Conservation (phyloP, 2,329 filamentous ascomycete species). For the Ophiostoma novo-ulmi region DNA sequence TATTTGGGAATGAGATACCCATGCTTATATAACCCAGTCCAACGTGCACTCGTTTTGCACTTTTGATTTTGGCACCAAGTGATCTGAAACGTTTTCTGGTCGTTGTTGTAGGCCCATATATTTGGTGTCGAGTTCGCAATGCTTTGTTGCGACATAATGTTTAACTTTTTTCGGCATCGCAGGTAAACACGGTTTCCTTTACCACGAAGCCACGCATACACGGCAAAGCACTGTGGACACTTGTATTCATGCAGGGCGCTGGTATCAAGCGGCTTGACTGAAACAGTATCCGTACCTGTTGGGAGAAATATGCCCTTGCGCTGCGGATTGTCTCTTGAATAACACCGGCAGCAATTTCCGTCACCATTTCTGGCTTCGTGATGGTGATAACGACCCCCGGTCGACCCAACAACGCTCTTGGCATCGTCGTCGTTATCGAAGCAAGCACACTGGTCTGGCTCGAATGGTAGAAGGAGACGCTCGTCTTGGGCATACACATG, state of each 20-base stretch:
- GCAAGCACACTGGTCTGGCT: conserved; percentile 1
- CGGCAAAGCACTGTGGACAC: not conserved
- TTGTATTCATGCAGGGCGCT: not conserved
- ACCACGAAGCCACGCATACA: not conserved
- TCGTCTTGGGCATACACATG: not conserved
- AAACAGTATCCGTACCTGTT: not conserved
- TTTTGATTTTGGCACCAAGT: not conserved
- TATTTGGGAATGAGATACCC: no score
- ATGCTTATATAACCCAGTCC: not conserved
- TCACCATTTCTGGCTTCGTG: not conserved
- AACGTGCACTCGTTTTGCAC: not conserved
- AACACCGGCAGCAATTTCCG: not conserved
- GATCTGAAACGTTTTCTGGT: not conserved
- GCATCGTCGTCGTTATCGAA: not conserved
- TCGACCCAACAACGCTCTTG: not conserved
- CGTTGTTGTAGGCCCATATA: not conserved
- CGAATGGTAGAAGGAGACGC: not conserved
- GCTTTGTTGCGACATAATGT: not conserved
- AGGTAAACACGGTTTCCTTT: not conserved
- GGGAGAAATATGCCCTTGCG: not conserved
- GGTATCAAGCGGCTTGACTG: not conserved
- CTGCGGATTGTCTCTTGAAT: not conserved
- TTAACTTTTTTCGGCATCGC: not conserved
- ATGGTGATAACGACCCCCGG: not conserved
- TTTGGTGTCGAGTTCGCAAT: not conserved